These are phyloP conservation scores for Patellaria atrata DNA, from an alignment of 495 filamentous ascomycete genomes.

Conservation along the genomic window DNA sequence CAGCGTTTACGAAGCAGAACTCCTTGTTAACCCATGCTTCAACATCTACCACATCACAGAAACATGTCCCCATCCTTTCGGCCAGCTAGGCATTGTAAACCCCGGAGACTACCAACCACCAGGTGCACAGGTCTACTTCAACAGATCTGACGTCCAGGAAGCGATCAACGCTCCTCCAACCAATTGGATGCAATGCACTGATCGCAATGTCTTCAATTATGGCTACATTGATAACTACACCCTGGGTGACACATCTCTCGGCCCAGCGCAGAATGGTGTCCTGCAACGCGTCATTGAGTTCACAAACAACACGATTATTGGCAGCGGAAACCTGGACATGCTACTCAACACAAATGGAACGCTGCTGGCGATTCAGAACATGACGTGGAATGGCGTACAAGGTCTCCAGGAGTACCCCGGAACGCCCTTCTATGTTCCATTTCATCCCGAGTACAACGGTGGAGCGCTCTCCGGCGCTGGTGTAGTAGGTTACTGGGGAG, in stretches of 20 bases:
- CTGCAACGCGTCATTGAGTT: constrained; percentile 19
- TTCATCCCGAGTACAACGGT: constrained; percentile 32
- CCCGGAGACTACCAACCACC: constrained; percentile 25
- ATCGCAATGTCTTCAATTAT: constrained; percentile 38
- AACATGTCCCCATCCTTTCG: constrained; percentile 60
- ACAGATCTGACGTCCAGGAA: constrained; percentile 56
- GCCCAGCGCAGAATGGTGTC: constrained; percentile 12
- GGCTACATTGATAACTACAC: constrained; percentile 6
- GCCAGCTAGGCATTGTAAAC: constrained; percentile 61
- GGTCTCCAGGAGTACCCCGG: constrained; percentile 45
- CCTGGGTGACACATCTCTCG: constrained; percentile 5
- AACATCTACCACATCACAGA: constrained; percentile 62
- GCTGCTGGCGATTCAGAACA: constrained; percentile 61
- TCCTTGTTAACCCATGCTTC: constrained; percentile 62
- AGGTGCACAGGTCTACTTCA: constrained; percentile 55
- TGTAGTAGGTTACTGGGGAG: constrained; percentile 44
- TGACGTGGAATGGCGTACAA: constrained; percentile 62
- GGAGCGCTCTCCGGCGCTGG: constrained; percentile 37
- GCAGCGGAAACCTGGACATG: constrained; percentile 50
- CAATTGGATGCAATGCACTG: constrained; percentile 46
- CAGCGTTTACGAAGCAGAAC: constrained; percentile 40
- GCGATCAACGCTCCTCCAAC: constrained; percentile 40
- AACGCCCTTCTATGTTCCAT: constrained; percentile 52
- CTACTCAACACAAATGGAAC: constrained; percentile 51
- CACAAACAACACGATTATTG: constrained; percentile 32